Base-by-base conservation (phyloP, 768 basidiomycete genomes). In the Suillus plorans region DNA sequence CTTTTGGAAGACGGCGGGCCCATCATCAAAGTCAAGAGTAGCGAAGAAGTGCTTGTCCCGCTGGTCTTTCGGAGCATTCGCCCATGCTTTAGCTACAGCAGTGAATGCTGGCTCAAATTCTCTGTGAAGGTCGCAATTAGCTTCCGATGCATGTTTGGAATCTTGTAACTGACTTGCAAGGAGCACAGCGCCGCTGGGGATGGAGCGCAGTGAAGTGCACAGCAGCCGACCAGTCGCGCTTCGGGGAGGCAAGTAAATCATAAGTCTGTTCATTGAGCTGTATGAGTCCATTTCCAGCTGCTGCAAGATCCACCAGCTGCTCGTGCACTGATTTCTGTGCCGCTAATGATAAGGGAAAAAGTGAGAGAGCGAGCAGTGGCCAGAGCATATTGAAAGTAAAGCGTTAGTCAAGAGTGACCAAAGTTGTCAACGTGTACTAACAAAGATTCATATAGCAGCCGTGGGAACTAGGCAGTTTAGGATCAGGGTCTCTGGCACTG, bases 21-120 rank as follows among this genome's bases (percentile, higher is more conserved):
- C 89, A 44, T 91, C 82, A 71, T 92, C 87, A 73, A 97, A 99
- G 77, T 99, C 97, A 37, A 94, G 75, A 14, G 89, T 89, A 10
- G 88, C 97, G 72, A 99, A 99, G 85, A 98, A 96, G 76, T 98
- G 96, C 63, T 82, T 80, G 74, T 93, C 84, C 49, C 89, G 85
- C n/a, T 90, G 78, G 25, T 80, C 80, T 63, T 82, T 70, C 9
- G 91, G 77, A 10, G 84, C 83, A 16, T 81, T 81, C 4, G 84
- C 74, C 95, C 95, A 98, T n/a, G 93, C 87, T 70, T 87, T 87
- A 42, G 92, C 91, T 14, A 97, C 89, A 4, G 87, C 79, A n/a
- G 82, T 83, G 85, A 88, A 97, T 6, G 88, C 82, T 8, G 96
- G 94, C 59, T 91, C 86, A 72, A 98, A 97, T 69, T 92, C 86